These are phyloP conservation scores for Manihot esculenta DNA, from an alignment of 441 rosid species.

Conservation along the genomic window DNA sequence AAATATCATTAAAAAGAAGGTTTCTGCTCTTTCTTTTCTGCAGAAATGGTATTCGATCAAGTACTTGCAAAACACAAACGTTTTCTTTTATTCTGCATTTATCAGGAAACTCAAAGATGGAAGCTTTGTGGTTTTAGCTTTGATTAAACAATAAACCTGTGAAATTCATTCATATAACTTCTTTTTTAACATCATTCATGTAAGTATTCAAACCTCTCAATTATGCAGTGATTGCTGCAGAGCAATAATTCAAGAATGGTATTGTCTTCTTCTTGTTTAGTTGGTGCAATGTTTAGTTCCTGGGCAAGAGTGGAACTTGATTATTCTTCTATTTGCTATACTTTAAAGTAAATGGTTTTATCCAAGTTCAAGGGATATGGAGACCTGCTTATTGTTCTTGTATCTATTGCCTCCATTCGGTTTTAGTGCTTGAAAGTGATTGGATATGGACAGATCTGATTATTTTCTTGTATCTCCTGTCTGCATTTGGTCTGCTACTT, in stretches of 20 bases:
- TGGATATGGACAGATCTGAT: background rate
- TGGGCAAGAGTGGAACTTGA: conserved; percentile 20
- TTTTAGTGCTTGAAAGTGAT: too few relatives aligned
- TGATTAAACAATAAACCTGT: background rate
- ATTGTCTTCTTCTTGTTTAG: conserved; percentile 13
- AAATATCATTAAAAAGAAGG: background rate
- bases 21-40: background rate
- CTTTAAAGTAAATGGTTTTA: background rate
- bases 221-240: background rate
- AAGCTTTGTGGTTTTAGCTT: background rate
- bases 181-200: background rate
- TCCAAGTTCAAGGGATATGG: background rate
- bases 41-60: background rate
- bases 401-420: too few relatives aligned
- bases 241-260: background rate
- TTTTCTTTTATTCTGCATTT: background rate
- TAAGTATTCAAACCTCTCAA: conserved; percentile 1
- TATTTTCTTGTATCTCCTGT: background rate
- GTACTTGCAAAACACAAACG: background rate
- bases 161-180: background rate
- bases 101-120: background rate
- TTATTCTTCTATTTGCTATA: background rate
- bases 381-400: too few relatives aligned
- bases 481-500: background rate
- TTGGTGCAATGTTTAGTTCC: conserved; percentile 4